Conservation (phyloP, 495 filamentous ascomycete genomes). For the Penicillium soppii region DNA sequence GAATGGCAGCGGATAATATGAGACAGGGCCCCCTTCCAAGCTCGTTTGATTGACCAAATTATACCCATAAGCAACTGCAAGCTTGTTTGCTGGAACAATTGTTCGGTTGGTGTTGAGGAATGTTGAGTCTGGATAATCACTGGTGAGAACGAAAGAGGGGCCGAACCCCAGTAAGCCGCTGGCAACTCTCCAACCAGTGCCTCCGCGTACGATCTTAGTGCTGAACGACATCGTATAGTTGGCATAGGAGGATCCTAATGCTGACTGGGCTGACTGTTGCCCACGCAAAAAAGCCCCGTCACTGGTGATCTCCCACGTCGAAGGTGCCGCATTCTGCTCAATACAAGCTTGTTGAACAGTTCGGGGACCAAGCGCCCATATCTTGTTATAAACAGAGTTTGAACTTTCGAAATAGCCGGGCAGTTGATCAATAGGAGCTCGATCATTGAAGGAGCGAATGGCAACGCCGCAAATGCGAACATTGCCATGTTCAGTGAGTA, state of each 20-base stretch:
- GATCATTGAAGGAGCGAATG: slow-evolving; percentile 12
- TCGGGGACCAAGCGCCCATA: slow-evolving; percentile 21
- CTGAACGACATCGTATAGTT: slow-evolving; percentile 22
- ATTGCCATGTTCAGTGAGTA: slow-evolving; percentile 1
- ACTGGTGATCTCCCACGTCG: slow-evolving; percentile 17
- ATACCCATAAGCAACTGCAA: slow-evolving; percentile 17
- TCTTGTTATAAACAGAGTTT: slow-evolving; percentile 19
- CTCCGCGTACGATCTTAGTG: slow-evolving; percentile 18
- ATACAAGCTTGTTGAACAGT: slow-evolving; percentile 20
- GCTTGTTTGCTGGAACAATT: slow-evolving; percentile 10
- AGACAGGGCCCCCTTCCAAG: slow-evolving; percentile 1
- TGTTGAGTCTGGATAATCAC: slow-evolving; percentile 2
- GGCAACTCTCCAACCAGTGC: slow-evolving; percentile 23
- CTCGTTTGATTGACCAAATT: slow-evolving; percentile 19
- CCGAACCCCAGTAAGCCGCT: slow-evolving; percentile 9
- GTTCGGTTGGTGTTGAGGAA: slow-evolving; percentile 13
- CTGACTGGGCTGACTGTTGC: slow-evolving; percentile 17
- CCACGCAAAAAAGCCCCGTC: slow-evolving; percentile 17
- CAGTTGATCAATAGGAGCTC: slow-evolving; percentile 4
- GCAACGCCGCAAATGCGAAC: slow-evolving; percentile 12
- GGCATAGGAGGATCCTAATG: slow-evolving; percentile 3
- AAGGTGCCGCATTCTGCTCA: slow-evolving; percentile 11
- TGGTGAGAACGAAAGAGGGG: slow-evolving; percentile 16
- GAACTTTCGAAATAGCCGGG: slow-evolving; percentile 19
- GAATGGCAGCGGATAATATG: slow-evolving; percentile 6